Percentiles rank a stretch among this genome's conserved stretches.
Conservation (phyloP, 805 yeast species). For the Saitoella complicata region DNA sequence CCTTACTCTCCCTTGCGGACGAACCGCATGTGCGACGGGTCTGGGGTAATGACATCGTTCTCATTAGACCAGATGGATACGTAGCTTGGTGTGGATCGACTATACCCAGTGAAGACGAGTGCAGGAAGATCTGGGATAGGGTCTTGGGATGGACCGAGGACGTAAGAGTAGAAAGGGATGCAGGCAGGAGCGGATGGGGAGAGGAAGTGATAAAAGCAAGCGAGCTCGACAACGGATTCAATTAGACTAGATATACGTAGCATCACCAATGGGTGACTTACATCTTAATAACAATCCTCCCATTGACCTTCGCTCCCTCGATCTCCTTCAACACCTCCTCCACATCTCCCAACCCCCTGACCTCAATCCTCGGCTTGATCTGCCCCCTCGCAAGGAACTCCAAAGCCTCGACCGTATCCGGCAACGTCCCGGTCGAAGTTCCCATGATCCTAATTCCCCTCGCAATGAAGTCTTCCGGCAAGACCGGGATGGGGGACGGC, state of each 20-base stretch:
- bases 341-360: conserved; percentile 7
- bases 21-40: too few relatives aligned
- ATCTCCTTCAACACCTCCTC: conserved; percentile 10
- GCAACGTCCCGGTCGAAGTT: conserved; percentile 15
- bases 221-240: too few relatives aligned
- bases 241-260: not conserved
- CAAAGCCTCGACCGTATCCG: conserved; percentile 16
- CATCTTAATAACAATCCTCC: conserved; percentile 15
- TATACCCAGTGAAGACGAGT: too few relatives aligned
- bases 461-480: conserved; percentile 9
- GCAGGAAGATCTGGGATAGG: too few relatives aligned
- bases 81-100: too few relatives aligned
- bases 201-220: too few relatives aligned
- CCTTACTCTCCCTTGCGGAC: too few relatives aligned
- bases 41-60: too few relatives aligned
- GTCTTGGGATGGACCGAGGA: too few relatives aligned
- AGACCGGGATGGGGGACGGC: conserved; percentile 7
- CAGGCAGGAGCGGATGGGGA: too few relatives aligned
- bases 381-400: conserved; percentile 13
- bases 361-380: conserved; percentile 11
- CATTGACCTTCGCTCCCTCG: conserved; percentile 12
- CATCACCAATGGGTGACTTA: not conserved
- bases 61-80: too few relatives aligned
- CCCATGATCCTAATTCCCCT: conserved; percentile 12
- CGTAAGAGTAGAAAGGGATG: too few relatives aligned